phyloP scores from a whole-genome alignment of 108 stramenopile genomes.

The Schizochytrium sp. region DNA sequence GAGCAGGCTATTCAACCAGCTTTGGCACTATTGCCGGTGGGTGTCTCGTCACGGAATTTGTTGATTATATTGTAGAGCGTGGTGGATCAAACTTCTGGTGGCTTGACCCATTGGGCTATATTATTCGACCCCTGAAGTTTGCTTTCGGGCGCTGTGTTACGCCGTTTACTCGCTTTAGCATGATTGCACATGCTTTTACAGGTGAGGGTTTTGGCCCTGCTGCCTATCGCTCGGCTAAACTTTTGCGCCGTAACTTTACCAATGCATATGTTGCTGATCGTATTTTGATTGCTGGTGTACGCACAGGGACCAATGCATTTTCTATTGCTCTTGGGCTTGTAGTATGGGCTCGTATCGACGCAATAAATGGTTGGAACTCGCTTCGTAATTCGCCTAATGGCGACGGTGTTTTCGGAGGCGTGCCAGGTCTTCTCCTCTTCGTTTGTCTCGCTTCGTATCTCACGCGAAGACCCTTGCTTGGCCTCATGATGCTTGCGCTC shows the following conservation, averaged over 20 bases:
- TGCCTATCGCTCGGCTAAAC: neutral
- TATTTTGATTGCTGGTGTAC: neutral
- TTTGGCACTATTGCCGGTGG: conserved; percentile 23
- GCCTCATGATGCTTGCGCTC: neutral
- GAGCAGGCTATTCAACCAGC: neutral
- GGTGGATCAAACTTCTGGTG: neutral
- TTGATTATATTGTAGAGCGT: neutral
- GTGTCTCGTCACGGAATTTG: neutral
- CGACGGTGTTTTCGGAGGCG: conserved; percentile 12
- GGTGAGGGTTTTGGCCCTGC: conserved; percentile 16
- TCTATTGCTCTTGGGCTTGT: conserved; percentile 6
- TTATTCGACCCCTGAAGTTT: neutral
- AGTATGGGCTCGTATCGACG: neutral
- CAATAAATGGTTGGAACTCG: neutral
- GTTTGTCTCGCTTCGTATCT: neutral
- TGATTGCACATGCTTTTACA: conserved; percentile 52
- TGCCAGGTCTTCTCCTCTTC: conserved; percentile 19
- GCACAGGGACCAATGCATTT: conserved; percentile 3
- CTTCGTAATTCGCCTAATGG: neutral
- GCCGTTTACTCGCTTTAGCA: conserved; percentile 4
- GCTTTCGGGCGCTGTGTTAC: neutral
- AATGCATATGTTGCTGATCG: neutral
- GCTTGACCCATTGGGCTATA: neutral
- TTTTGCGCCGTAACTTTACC: neutral
- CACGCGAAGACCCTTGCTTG: neutral